Evolutionary conservation across 2,329 filamentous ascomycete genomes (phyloP).

Genomic region (Cadophora malorum): DNA sequence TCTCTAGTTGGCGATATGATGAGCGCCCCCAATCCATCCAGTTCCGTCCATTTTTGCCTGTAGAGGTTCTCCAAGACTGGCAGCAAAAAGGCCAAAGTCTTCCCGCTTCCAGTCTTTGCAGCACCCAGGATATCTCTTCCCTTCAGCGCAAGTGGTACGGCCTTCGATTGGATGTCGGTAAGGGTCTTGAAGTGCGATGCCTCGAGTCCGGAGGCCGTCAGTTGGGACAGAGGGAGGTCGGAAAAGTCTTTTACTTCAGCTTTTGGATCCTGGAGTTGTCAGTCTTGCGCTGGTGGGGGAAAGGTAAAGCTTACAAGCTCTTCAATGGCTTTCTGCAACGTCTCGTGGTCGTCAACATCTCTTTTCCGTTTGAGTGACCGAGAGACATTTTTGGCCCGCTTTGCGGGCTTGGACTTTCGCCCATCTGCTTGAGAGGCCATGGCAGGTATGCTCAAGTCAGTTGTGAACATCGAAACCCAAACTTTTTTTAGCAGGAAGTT

Average conservation of each 20-base stretch:
- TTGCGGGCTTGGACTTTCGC: slow-evolving; percentile 17
- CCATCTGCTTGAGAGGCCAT: slow-evolving; percentile 20
- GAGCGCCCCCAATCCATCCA: slow-evolving; percentile 89
- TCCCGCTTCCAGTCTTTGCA: slow-evolving; percentile 94
- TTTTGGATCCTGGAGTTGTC: slow-evolving; percentile 42
- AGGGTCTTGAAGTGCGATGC: slow-evolving; percentile 87
- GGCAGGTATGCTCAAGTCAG: neutral
- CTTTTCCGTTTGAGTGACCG: slow-evolving; percentile 45
- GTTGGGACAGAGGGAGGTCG: slow-evolving; percentile 83
- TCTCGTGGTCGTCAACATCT: slow-evolving; percentile 42
- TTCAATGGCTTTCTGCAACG: slow-evolving; percentile 42
- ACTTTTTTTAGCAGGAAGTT: neutral
- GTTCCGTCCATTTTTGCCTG: slow-evolving; percentile 85
- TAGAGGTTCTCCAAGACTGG: slow-evolving; percentile 94
- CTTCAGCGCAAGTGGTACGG: slow-evolving; percentile 87
- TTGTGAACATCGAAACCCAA: neutral
- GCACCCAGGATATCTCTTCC: slow-evolving; percentile 89
- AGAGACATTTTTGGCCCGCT: slow-evolving; percentile 14
- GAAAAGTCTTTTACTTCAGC: slow-evolving; percentile 67
- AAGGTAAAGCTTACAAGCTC: slow-evolving; percentile 40
- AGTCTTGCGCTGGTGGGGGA: slow-evolving; percentile 24
- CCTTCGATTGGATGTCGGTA: slow-evolving; percentile 89
- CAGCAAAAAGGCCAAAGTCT: slow-evolving; percentile 91
- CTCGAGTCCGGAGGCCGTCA: slow-evolving; percentile 80
- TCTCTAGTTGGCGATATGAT: slow-evolving; percentile 95